A percentile compares a stretch with the other conserved stretches of the same genome.
These are phyloP conservation scores for Cladosporium sp. DNA, from an alignment of 2,329 filamentous ascomycete genomes.

Conservation along the genomic window DNA sequence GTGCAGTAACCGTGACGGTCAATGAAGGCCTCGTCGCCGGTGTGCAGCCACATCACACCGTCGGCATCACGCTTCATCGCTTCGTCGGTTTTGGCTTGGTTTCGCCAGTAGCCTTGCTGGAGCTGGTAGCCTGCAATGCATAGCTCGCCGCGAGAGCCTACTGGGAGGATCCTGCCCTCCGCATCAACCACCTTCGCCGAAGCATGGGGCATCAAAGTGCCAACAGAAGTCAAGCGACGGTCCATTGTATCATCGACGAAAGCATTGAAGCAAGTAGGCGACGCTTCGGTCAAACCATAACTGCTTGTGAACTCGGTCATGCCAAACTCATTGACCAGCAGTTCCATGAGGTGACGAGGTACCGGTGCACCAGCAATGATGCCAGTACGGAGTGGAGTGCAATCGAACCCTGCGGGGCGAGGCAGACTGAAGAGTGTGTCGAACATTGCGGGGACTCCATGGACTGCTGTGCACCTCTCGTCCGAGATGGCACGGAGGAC, in stretches of 20 bases:
- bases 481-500: slow-evolving; percentile 64
- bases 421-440: slow-evolving; percentile 61
- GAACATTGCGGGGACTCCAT: slow-evolving; percentile 85
- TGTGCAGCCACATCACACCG: slow-evolving; percentile 63
- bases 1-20: slow-evolving; percentile 47
- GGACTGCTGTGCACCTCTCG: slow-evolving; percentile 65
- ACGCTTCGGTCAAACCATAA: slow-evolving; percentile 71
- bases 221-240: slow-evolving; percentile 69
- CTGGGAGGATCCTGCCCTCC: slow-evolving; percentile 64
- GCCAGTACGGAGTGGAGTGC: slow-evolving; percentile 64
- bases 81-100: slow-evolving; percentile 73
- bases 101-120: slow-evolving; percentile 65
- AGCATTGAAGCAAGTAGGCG: slow-evolving; percentile 79
- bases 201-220: slow-evolving; percentile 71
- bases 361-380: slow-evolving; percentile 80
- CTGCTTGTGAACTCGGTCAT: slow-evolving; percentile 68
- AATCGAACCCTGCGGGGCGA: slow-evolving; percentile 52
- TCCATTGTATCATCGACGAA: slow-evolving; percentile 71
- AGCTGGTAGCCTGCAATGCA: slow-evolving; percentile 79
- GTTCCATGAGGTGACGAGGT: slow-evolving; percentile 72
- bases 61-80: slow-evolving; percentile 53
- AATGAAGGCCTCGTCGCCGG: slow-evolving; percentile 60
- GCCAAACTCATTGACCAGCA: slow-evolving; percentile 68
- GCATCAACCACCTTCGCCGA: slow-evolving; percentile 76
- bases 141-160: slow-evolving; percentile 71